phyloP scores from a whole-genome alignment of 345 rosid species.

The Clausena lansium region DNA sequence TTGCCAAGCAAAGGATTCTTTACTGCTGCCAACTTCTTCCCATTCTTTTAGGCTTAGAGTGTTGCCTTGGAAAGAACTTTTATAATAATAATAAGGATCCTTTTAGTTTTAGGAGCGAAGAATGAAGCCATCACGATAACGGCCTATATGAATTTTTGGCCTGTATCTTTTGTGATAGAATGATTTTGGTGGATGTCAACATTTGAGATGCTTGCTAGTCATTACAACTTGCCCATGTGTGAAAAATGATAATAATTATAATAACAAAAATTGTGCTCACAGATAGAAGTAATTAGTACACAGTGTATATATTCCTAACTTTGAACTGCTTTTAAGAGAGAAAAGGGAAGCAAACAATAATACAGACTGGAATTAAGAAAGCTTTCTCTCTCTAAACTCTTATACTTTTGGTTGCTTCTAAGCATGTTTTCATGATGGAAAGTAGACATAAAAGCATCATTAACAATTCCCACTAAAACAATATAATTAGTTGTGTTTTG shows the following conservation, averaged over 20 bases:
- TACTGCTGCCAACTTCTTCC: background rate
- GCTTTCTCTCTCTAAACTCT: constrained; percentile 9
- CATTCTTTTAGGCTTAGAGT: background rate
- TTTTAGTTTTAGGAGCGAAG: background rate
- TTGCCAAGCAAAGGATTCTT: constrained; percentile 23
- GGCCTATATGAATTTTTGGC: background rate
- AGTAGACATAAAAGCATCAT: constrained; percentile 30
- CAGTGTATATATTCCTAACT: background rate
- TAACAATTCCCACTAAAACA: constrained; percentile 26
- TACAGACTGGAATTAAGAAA: constrained; percentile 20
- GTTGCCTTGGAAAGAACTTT: background rate
- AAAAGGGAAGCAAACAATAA: constrained; percentile 21
- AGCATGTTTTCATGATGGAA: constrained; percentile 82
- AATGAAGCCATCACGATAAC: background rate
- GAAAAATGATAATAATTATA: too few relatives aligned
- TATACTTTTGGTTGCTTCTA: constrained; percentile 68
- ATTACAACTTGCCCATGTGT: background rate
- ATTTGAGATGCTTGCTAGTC: background rate
- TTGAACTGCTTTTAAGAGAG: constrained; percentile 14
- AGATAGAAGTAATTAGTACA: background rate
- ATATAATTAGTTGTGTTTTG: constrained; percentile 2
- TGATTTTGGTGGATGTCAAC: background rate
- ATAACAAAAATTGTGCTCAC: too few relatives aligned
- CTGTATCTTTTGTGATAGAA: background rate
- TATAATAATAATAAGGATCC: background rate